Evolutionary conservation across 2,329 filamentous ascomycete genomes (phyloP).

Genomic region (Microcyclosporella mali): DNA sequence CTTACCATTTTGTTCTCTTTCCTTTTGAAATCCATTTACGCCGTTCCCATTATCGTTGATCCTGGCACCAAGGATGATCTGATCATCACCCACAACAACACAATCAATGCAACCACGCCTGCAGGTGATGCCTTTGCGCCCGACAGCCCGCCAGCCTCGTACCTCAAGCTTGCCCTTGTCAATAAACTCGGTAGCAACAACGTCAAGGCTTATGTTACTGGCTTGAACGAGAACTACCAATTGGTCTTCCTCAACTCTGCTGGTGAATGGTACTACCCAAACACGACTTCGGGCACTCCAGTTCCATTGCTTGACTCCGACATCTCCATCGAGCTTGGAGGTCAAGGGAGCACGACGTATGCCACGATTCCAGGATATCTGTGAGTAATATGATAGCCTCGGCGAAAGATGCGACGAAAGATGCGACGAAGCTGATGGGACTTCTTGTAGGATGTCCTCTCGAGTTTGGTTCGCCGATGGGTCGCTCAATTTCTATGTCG

Average conservation of each 20-base stretch:
- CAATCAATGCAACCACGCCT: constrained; percentile 22
- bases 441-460: constrained; percentile 19
- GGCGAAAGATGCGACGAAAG: background rate
- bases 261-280: constrained; percentile 39
- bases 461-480: constrained; percentile 44
- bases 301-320: constrained; percentile 28
- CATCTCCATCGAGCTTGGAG: constrained; percentile 39
- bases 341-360: constrained; percentile 32
- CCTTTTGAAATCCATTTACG: background rate
- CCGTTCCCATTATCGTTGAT: constrained; percentile 18
- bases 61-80: constrained; percentile 21
- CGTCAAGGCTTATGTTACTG: constrained; percentile 43
- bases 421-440: background rate
- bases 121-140: background rate
- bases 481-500: constrained; percentile 39
- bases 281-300: constrained; percentile 31
- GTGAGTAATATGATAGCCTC: background rate
- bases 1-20: background rate
- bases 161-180: constrained; percentile 29
- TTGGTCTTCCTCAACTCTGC: constrained; percentile 40
- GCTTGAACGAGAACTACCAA: constrained; percentile 34
- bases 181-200: constrained; percentile 37
- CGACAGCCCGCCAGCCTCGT: constrained; percentile 2
- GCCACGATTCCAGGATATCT: constrained; percentile 40
- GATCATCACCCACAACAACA: constrained; percentile 23